These are phyloP conservation scores for Quercus phellos DNA, from an alignment of 331 rosid genomes.

Conservation along the genomic window DNA sequence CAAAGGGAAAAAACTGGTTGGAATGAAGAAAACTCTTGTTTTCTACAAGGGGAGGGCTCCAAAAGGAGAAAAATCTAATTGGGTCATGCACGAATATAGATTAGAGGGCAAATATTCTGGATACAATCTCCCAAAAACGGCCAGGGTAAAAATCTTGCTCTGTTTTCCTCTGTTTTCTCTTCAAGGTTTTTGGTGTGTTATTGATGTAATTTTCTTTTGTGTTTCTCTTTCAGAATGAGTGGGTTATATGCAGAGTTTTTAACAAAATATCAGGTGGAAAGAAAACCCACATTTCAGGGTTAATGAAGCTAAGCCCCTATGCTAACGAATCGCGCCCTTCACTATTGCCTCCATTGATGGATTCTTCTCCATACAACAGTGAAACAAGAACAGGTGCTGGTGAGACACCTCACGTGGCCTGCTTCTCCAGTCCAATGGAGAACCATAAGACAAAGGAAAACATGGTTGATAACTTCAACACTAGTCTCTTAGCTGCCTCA, in stretches of 20 bases:
- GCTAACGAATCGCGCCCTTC: constrained; percentile 22
- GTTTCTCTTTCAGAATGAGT: constrained; percentile 55
- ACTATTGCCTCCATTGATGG: constrained; percentile 57
- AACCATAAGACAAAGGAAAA: constrained; percentile 25
- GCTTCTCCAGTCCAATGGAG: constrained; percentile 56
- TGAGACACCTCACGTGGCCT: constrained; percentile 51
- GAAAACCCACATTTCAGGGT: constrained; percentile 38
- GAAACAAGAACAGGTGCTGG: constrained; percentile 29
- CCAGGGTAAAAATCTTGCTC: constrained; percentile 35
- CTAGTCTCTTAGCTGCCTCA: constrained; percentile 19
- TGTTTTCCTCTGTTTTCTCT: not conserved
- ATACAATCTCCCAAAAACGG: constrained; percentile 29
- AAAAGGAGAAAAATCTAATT: constrained; percentile 65
- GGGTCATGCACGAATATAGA: constrained; percentile 96
- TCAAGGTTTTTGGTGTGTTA: not conserved
- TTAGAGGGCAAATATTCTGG: constrained; percentile 41
- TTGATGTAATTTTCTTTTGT: not conserved
- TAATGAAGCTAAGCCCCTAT: constrained; percentile 25
- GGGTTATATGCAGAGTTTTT: constrained; percentile 73
- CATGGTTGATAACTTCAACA: constrained; percentile 31
- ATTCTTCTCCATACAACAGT: constrained; percentile 46
- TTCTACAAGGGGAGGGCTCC: constrained; percentile 98
- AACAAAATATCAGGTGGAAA: constrained; percentile 42
- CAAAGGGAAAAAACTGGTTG: constrained; percentile 40
- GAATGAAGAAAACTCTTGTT: constrained; percentile 91